Base-by-base conservation (phyloP, 495 filamentous ascomycete species). In the Xylaria longipes region DNA sequence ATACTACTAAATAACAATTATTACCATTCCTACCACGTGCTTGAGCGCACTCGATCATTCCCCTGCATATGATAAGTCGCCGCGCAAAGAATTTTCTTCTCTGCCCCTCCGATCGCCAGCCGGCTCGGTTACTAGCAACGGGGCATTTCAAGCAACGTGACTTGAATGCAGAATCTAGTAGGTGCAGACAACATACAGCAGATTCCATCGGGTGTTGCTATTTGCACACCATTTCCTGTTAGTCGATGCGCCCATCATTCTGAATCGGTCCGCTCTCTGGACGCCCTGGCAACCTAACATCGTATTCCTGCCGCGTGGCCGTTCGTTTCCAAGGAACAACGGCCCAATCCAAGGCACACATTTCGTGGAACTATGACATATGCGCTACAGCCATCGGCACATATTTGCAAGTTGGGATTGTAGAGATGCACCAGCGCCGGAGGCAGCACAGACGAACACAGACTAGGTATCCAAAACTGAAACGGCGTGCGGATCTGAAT, bases 11-110 rank as follows among this genome's bases (percentile, higher is more conserved):
- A 67, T 41, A 27, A 41, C 65, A 56, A 35, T 20, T 15, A 39
- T 56, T 27, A 67, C 65, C 65, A 35, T 20, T 15, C 27, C 43
- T 27, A 67, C 65, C 65, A 56, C 65, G 65, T 67, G 65, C 65
- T 31, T 7, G 48, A 41, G 22, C 9, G 35, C 48, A 15, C 11
- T 56, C 64, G 41, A 39, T 27, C 46, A 22, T 37, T 27, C 63
- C 63, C 43, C 39, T 65, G 41, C 60, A 43, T 63, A 27, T 29
- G 60, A 63, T 29, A 41, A 63, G 35, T 63, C 37, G 43, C 57
- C 29, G 60, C 60, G 60, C 37, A 63, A 29, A 43, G 60, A 63
- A 63, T 20, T 63, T 66, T 67, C 45, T 56, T 27, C 12, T 54
- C 35, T 43, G 6, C 46, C 29, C 46, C 48, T 67, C 37, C 60